These are phyloP conservation scores for Aspergillus panamensis DNA, from an alignment of 495 filamentous ascomycete species.

Conservation along the genomic window DNA sequence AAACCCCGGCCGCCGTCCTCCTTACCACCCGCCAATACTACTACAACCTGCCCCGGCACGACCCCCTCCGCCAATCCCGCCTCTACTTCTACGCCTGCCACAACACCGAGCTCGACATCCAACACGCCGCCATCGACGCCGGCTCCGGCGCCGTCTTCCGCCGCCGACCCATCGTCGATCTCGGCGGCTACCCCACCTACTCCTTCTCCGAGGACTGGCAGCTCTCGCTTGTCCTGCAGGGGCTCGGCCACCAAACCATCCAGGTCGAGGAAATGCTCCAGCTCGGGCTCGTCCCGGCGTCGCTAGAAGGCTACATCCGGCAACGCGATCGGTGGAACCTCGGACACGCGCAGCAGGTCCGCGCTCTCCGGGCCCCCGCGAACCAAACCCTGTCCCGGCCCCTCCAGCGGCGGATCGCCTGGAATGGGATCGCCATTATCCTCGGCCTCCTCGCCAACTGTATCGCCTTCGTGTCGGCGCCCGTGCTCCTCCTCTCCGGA, in stretches of 20 bases:
- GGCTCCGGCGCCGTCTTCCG: constrained; percentile 52
- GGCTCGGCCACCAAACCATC: constrained; percentile 40
- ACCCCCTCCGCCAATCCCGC: constrained; percentile 47
- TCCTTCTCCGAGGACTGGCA: constrained; percentile 51
- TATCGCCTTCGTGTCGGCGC: constrained; percentile 24
- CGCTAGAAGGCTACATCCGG: constrained; percentile 46
- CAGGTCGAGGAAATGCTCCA: constrained; percentile 50
- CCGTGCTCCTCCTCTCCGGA: constrained; percentile 21
- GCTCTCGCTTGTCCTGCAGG: constrained; percentile 44
- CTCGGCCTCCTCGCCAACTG: constrained; percentile 19
- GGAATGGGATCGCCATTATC: constrained; percentile 28
- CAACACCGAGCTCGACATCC: constrained; percentile 30
- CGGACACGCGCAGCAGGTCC: constrained; percentile 35
- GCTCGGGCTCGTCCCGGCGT: constrained; percentile 49
- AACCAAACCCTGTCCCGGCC: constrained; percentile 15
- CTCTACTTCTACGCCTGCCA: constrained; percentile 41
- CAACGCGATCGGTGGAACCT: constrained; percentile 44
- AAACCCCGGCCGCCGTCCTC: constrained; percentile 29
- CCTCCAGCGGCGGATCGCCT: constrained; percentile 28
- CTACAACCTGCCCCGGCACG: constrained; percentile 48
- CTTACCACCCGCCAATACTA: constrained; percentile 43
- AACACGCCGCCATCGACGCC: constrained; percentile 30
- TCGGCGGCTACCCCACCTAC: constrained; percentile 48
- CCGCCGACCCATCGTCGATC: constrained; percentile 39
- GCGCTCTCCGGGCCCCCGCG: constrained; percentile 17